Conservation (phyloP, 75 land plant species). For the Isoetes taiwanensis region DNA sequence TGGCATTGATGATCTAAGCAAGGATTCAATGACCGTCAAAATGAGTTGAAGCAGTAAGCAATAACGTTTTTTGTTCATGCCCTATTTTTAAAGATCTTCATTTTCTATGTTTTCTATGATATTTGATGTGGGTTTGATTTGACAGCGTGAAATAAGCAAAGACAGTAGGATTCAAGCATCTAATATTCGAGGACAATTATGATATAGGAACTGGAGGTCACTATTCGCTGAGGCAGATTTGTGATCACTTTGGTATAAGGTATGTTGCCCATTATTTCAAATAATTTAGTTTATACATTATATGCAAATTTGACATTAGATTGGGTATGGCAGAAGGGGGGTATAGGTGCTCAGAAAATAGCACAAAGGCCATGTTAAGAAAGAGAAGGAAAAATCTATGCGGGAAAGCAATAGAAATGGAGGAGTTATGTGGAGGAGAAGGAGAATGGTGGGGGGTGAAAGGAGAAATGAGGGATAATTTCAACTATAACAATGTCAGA, state of each 20-base stretch:
- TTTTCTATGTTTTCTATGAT: no score
- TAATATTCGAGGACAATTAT: conserved; percentile 87
- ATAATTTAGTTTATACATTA: no score
- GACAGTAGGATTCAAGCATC: conserved; percentile 64
- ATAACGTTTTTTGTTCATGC: neutral
- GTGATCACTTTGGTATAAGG: conserved; percentile 83
- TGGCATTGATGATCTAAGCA: no score
- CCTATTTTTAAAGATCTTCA: neutral
- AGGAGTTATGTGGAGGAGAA: conserved; percentile 59
- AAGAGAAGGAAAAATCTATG: conserved; percentile 42
- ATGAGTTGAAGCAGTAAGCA: conserved; percentile 61
- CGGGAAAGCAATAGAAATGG: conserved; percentile 65
- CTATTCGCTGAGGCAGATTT: conserved; percentile 86
- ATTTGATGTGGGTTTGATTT: no score
- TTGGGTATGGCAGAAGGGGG: conserved; percentile 91
- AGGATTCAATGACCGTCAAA: conserved; percentile 96
- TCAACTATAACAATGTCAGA: conserved; percentile 45
- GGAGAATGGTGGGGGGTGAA: conserved; percentile 86
- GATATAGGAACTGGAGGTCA: conserved; percentile 95
- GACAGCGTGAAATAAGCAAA: conserved; percentile 61
- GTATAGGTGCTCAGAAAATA: conserved; percentile 58
- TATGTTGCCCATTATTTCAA: neutral
- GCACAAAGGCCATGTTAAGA: conserved; percentile 63
- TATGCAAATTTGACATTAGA: no score
- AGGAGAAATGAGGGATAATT: conserved; percentile 66